These are phyloP conservation scores for Globisporangium viniferum DNA, from an alignment of 352 stramenopile species.

Conservation along the genomic window DNA sequence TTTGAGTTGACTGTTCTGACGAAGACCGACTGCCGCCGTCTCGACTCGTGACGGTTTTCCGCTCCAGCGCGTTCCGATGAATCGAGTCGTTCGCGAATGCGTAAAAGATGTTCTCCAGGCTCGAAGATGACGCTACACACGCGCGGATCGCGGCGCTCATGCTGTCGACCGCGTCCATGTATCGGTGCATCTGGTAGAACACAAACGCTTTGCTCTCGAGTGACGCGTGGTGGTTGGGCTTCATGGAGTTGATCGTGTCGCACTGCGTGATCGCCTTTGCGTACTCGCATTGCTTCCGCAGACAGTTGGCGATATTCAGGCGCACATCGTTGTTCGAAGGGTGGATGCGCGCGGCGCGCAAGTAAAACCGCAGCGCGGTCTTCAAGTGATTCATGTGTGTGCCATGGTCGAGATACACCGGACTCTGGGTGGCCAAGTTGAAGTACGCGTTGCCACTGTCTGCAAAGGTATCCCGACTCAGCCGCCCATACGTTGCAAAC, in stretches of 20 bases:
- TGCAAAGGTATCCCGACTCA: constrained; percentile 59
- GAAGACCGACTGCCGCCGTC: background rate
- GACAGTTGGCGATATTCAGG: constrained; percentile 67
- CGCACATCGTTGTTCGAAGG: constrained; percentile 57
- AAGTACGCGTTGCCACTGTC: constrained; percentile 81
- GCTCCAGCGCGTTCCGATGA: constrained; percentile 52
- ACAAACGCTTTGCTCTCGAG: constrained; percentile 63
- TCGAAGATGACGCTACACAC: constrained; percentile 56
- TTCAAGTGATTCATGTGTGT: constrained; percentile 40
- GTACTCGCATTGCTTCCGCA: constrained; percentile 46
- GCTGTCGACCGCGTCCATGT: constrained; percentile 42
- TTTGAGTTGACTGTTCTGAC: background rate
- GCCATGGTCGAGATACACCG: constrained; percentile 33
- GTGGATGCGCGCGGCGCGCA: constrained; percentile 55
- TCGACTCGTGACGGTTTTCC: constrained; percentile 39
- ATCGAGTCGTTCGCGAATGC: constrained; percentile 50
- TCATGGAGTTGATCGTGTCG: constrained; percentile 35
- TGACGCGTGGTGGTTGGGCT: constrained; percentile 45
- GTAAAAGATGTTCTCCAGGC: constrained; percentile 62
- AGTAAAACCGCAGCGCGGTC: constrained; percentile 63
- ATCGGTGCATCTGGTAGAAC: constrained; percentile 43
- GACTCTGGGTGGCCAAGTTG: constrained; percentile 45
- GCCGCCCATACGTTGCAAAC: constrained; percentile 58
- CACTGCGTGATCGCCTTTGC: constrained; percentile 50
- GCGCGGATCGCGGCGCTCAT: constrained; percentile 57